A percentile compares a stretch with the other conserved stretches of the same genome.
phyloP scores from a whole-genome alignment of 179 eudicot species.

The Nepenthes alata region DNA sequence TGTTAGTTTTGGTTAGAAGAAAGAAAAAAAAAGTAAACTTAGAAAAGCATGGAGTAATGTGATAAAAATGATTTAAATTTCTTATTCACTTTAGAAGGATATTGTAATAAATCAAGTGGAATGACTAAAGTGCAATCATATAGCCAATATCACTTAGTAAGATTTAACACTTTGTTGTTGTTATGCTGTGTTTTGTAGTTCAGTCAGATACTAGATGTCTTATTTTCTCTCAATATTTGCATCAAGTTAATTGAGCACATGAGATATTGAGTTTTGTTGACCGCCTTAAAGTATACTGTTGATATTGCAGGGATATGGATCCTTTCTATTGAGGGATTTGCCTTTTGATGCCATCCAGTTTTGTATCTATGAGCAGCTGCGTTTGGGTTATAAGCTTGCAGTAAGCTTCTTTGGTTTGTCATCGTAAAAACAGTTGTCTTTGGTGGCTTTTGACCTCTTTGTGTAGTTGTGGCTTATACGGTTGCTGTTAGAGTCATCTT shows the following conservation, averaged over 20 bases:
- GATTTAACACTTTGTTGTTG: no score
- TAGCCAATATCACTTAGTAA: no score
- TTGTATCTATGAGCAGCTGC: slow-evolving; percentile 91
- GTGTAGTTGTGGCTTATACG: no score
- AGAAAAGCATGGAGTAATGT: no score
- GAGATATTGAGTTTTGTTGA: background rate
- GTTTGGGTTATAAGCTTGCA: slow-evolving; percentile 79
- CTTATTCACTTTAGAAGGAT: no score
- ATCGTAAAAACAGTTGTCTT: background rate
- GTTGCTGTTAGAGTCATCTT: background rate
- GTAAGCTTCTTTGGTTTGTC: slow-evolving; percentile 32
- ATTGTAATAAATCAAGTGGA: no score
- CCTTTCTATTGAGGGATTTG: slow-evolving; percentile 81
- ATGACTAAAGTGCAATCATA: no score
- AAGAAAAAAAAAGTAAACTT: no score
- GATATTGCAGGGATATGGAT: slow-evolving; percentile 72
- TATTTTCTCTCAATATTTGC: background rate
- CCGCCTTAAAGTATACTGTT: background rate
- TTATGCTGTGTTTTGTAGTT: background rate
- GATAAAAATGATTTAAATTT: no score
- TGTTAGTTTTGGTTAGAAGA: no score
- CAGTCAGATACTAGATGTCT: background rate
- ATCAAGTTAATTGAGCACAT: background rate
- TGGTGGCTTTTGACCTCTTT: background rate
- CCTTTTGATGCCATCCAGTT: slow-evolving; percentile 96